Evolutionary conservation across 352 stramenopile species (phyloP).

Genomic region (Thraustochytrium sp.): DNA sequence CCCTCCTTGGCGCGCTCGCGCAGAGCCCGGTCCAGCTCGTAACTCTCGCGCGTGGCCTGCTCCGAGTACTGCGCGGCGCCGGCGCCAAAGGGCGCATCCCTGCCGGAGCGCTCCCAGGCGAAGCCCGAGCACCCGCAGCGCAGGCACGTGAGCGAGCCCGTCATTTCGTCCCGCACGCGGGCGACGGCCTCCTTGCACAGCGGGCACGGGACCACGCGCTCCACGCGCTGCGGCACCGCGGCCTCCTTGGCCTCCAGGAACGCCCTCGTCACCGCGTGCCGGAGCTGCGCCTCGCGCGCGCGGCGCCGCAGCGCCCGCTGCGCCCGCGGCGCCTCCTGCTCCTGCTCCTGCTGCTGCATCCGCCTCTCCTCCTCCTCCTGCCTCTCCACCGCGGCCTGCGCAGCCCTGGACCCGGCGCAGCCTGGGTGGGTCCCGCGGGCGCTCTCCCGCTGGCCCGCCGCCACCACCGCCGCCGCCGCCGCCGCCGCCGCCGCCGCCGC

Average conservation of each 20-base stretch:
- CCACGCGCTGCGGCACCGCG: neutral
- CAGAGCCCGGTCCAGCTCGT: neutral
- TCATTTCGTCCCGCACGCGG: neutral
- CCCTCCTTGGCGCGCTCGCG: neutral
- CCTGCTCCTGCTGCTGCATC: neutral
- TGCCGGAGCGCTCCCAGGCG: neutral
- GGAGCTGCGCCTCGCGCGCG: neutral
- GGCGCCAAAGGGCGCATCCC: neutral
- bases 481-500: no score
- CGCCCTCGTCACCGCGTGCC: neutral
- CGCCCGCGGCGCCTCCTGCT: neutral
- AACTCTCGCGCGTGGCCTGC: neutral
- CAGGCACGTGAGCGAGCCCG: neutral
- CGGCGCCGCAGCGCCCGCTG: no score
- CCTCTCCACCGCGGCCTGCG: no score
- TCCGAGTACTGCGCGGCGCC: conserved; percentile 3
- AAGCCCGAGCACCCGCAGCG: neutral
- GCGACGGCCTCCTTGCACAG: neutral
- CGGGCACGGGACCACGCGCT: neutral
- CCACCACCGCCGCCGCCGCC: no score
- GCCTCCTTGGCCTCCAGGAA: conserved; percentile 9
- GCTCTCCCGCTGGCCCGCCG: no score
- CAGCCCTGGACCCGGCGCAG: no score
- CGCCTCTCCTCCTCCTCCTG: no score
- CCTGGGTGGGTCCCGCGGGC: no score